A percentile compares a stretch with the other conserved stretches of the same genome.
These are phyloP conservation scores for Candida manassasensis DNA, from an alignment of 805 yeast species.

Conservation along the genomic window DNA sequence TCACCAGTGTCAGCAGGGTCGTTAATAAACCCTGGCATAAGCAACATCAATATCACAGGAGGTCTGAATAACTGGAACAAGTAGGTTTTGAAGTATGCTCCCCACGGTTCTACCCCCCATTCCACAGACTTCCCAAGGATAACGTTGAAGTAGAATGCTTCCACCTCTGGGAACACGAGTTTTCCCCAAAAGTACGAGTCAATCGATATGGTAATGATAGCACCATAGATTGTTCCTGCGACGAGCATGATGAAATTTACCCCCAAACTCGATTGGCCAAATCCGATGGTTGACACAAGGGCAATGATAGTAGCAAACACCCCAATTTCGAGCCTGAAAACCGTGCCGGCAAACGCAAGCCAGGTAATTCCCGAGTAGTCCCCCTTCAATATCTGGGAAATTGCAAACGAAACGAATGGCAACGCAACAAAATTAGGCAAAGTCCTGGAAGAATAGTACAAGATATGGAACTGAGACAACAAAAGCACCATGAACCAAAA, in stretches of 20 bases:
- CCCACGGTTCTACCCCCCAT: conserved; percentile 84
- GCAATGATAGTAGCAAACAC: conserved; percentile 48
- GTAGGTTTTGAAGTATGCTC: conserved; percentile 59
- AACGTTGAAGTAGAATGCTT: conserved; percentile 70
- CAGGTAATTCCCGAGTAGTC: conserved; percentile 45
- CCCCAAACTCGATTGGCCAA: conserved; percentile 42
- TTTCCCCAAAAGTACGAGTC: conserved; percentile 78
- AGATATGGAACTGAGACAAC: conserved; percentile 70
- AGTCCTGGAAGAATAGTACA: conserved; percentile 77
- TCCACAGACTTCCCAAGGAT: conserved; percentile 64
- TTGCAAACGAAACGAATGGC: conserved; percentile 60
- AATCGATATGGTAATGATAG: conserved; percentile 40
- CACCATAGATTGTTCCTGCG: conserved; percentile 52
- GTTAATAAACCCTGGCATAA: conserved; percentile 38
- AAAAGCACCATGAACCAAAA: conserved; percentile 58
- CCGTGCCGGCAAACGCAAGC: conserved; percentile 57
- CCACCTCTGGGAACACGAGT: conserved; percentile 66
- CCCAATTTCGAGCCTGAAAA: conserved; percentile 71
- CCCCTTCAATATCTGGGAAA: conserved; percentile 48
- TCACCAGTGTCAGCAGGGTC: conserved; percentile 31
- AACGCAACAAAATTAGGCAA: conserved; percentile 84
- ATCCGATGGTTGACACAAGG: conserved; percentile 38
- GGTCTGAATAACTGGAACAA: conserved; percentile 33
- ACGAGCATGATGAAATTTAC: conserved; percentile 35
- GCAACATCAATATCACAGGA: conserved; percentile 40